Percentiles rank a stretch among this genome's conserved stretches.
These are phyloP conservation scores for Aspergillus eucalypticola DNA, from an alignment of 2,329 filamentous ascomycete species.

Conservation along the genomic window DNA sequence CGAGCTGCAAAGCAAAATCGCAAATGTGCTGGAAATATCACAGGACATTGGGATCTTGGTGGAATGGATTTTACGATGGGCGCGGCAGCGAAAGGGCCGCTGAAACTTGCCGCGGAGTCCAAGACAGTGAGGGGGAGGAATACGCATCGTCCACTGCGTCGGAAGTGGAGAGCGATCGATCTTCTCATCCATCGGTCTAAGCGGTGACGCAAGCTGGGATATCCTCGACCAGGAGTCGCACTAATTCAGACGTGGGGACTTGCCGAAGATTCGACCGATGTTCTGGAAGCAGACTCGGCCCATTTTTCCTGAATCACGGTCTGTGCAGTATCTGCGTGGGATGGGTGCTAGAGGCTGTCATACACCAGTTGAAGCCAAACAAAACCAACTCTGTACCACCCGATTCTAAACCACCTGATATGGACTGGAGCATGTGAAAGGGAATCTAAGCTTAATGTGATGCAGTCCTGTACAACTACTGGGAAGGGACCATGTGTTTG, in stretches of 20 bases:
- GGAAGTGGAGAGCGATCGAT: constrained; percentile 10
- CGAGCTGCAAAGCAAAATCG: constrained; percentile 37
- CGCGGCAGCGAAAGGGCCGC: constrained; percentile 31
- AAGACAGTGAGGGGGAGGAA: neutral
- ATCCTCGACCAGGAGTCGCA: neutral
- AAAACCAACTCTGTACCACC: neutral
- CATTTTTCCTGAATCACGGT: neutral
- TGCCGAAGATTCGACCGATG: neutral
- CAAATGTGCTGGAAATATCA: constrained; percentile 43
- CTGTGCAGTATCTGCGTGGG: constrained; percentile 1
- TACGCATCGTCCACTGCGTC: constrained; percentile 4
- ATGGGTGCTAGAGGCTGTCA: neutral
- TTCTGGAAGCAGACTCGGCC: constrained; percentile 3
- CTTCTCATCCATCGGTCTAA: neutral
- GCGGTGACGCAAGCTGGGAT: constrained; percentile 6
- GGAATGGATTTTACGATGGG: constrained; percentile 45
- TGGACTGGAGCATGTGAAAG: neutral
- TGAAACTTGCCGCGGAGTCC: neutral
- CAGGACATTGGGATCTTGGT: constrained; percentile 48
- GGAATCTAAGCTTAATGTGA: neutral
- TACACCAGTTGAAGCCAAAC: neutral
- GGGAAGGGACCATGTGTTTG: neutral
- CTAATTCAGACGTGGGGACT: constrained; percentile 1
- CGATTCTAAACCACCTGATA: neutral
- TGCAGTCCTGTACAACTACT: neutral